Evolutionary conservation across 345 rosid species (phyloP).

Genomic region (Lenwebbia sp.): DNA sequence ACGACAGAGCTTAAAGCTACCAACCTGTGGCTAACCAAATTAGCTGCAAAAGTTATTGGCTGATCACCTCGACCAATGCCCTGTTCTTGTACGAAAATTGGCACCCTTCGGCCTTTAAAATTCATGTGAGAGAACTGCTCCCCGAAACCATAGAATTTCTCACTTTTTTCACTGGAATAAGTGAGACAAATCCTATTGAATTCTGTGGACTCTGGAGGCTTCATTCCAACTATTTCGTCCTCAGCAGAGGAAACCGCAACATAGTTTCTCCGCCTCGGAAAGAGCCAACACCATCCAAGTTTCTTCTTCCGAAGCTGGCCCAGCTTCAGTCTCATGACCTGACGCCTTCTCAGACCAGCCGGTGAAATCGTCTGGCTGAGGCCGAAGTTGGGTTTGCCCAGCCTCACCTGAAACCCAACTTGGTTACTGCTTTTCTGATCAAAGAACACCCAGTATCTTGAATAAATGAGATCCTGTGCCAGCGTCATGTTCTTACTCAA

Average conservation of each 20-base stretch:
- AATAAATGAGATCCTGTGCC: conserved; percentile 5
- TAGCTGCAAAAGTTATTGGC: conserved; percentile 63
- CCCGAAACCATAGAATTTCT: conserved; percentile 58
- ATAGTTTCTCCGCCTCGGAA: conserved; percentile 26
- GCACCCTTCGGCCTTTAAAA: conserved; percentile 63
- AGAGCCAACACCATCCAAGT: conserved; percentile 19
- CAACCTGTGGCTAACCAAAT: conserved; percentile 67
- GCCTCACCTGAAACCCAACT: conserved; percentile 35
- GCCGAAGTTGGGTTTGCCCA: conserved; percentile 24
- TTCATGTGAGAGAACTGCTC: conserved; percentile 72
- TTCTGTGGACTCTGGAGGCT: conserved; percentile 9
- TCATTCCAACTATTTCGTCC: conserved; percentile 20
- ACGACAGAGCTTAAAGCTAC: background rate
- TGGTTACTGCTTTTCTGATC: conserved; percentile 34
- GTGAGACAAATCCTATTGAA: conserved; percentile 46
- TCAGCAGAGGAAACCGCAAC: conserved; percentile 18
- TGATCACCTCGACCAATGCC: conserved; percentile 84
- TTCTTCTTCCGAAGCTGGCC: conserved; percentile 17
- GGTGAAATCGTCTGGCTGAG: conserved; percentile 4
- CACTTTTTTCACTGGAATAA: conserved; percentile 46
- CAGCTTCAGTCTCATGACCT: conserved; percentile 17
- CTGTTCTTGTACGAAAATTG: conserved; percentile 70
- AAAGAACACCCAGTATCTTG: conserved; percentile 44
- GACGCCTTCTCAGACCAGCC: conserved; percentile 2
- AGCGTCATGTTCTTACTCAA: background rate